Percentiles rank a stretch among this genome's conserved stretches.
phyloP scores from a whole-genome alignment of 352 stramenopile species.

The Thalassiosira ordinaria region DNA sequence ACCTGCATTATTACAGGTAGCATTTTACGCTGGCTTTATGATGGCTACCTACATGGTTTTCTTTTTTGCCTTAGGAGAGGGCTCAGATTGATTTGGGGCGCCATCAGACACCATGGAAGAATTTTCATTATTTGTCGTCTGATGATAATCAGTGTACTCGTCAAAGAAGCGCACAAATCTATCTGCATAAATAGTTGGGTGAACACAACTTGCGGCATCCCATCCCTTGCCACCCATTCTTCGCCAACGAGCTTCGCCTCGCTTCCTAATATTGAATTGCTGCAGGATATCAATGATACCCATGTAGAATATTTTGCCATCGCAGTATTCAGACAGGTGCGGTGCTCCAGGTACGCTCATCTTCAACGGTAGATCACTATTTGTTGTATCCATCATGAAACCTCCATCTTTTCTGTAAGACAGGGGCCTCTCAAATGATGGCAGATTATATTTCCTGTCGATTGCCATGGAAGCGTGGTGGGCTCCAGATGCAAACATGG shows the following conservation, averaged over 20 bases:
- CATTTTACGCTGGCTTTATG: no score
- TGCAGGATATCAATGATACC: conserved; percentile 98
- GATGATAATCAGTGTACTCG: conserved; percentile 54
- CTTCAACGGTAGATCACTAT: conserved; percentile 67
- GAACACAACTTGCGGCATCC: conserved; percentile 78
- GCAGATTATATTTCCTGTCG: conserved; percentile 15
- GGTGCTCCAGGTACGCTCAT: conserved; percentile 71
- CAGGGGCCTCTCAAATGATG: conserved; percentile 60
- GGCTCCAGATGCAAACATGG: conserved; percentile 8
- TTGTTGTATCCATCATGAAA: conserved; percentile 77
- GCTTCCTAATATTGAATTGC: conserved; percentile 93
- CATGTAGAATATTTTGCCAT: conserved; percentile 95
- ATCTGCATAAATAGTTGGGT: conserved; percentile 78
- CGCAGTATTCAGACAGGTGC: conserved; percentile 89
- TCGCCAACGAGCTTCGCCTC: conserved; percentile 86
- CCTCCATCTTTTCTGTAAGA: conserved; percentile 77
- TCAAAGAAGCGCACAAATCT: conserved; percentile 84
- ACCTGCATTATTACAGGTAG: no score
- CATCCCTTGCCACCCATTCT: conserved; percentile 57
- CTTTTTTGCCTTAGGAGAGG: background rate
- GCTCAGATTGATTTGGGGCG: conserved; percentile 3
- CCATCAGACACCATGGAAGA: conserved; percentile 3
- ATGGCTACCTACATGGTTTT: no score
- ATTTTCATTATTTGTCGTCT: conserved; percentile 3
- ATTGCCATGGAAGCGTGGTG: background rate